Evolutionary conservation across 768 basidiomycete species (phyloP), one percentile per base, ranked within the genome.

Genomic region (Pholiota molesta): DNA sequence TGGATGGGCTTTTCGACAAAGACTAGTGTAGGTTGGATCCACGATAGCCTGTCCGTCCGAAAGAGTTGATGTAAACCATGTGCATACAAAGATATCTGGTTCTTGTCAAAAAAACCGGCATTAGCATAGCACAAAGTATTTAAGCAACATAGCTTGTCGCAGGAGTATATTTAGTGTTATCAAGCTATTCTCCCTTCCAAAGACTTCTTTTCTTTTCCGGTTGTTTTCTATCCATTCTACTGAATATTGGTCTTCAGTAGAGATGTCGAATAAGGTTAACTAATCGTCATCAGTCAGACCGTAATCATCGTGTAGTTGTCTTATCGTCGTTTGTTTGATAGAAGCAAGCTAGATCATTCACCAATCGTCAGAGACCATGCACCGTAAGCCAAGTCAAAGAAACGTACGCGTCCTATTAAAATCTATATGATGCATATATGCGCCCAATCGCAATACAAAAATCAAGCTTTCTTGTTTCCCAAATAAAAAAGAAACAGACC

Each of bases 271-370:
- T 2, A 23, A 26, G 8, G 33, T 2, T 19, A 7, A 33, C 73
- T 66, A 91, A 64, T 92, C 90, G 5, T 81, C 79, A 59, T 80
- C 79, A 17, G 79, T 78, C 44, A 94, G 79, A 5, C 81, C 90
- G 65, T 87, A 83, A 39, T 94, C 91, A 53, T 85, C 79, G 68
- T 94, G 91, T 19, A 93, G 83, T 71, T 92, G 85, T 55, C 86
- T 79, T 49, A 94, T 79, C 0, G 92, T 94, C 3, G 83, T 86
- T 64, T 87, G 83, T 61, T 84, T 86, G 62, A 88, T 75, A 5
- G 82, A 72, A 3, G 93, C 92, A n/a, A 94, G 83, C 93, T 94
- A 69, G 33, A 57, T 54, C 65, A 53, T 40, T 28, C 19, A 64
- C 60, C 59, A 61, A 59, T 44, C 8, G 2, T 49, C 8, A 35